Evolutionary conservation across 2,329 filamentous ascomycete species (phyloP).

Genomic region (Sclerotinia subarctica): DNA sequence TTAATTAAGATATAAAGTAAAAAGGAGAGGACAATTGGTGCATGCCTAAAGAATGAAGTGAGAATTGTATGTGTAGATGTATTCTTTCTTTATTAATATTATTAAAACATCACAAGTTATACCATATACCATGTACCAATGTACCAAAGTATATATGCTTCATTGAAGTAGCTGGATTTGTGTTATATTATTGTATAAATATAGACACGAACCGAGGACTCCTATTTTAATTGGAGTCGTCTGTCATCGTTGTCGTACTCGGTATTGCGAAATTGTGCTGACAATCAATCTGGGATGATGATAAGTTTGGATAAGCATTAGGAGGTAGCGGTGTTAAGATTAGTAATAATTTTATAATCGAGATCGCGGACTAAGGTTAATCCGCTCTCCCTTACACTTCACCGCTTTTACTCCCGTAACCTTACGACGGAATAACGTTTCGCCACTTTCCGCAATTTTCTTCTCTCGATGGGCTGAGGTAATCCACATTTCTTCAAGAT

Average conservation of each 20-base stretch:
- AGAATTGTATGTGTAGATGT: background rate
- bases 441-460: background rate
- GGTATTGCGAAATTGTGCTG: background rate
- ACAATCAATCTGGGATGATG: background rate
- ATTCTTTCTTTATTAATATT: no score
- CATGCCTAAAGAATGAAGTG: slow-evolving; percentile 16
- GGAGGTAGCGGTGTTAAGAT: no score
- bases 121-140: background rate
- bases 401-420: no score
- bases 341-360: no score
- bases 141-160: background rate
- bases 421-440: background rate
- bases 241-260: background rate
- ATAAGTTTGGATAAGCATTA: background rate
- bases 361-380: no score
- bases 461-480: background rate
- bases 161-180: background rate
- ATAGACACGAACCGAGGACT: background rate
- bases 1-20: slow-evolving; percentile 6
- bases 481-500: slow-evolving; percentile 8
- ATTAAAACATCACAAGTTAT: background rate
- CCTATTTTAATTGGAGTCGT: background rate
- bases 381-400: no score
- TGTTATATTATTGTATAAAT: background rate
- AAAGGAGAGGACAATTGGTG: slow-evolving; percentile 8